Conservation (phyloP, 345 rosid genomes). For the Carallia pectinifolia region DNA sequence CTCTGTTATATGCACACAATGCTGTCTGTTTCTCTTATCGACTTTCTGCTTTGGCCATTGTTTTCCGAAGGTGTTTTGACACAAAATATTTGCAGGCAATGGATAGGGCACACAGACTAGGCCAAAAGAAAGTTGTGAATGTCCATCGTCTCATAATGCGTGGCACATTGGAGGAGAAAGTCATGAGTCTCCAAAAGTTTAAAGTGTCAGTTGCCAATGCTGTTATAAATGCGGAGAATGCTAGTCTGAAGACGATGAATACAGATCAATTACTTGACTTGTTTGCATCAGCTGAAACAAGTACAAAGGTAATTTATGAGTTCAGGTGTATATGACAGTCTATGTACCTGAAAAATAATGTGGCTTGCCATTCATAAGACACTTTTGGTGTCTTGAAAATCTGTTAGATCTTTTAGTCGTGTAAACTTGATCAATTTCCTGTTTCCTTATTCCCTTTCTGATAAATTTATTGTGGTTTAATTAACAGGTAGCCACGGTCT, state of each 20-base stretch:
- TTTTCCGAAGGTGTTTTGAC: not conserved
- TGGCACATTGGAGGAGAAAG: conserved; percentile 95
- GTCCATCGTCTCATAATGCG: conserved; percentile 99
- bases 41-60: not conserved
- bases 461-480: not conserved
- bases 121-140: conserved; percentile 90
- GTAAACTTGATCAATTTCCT: not conserved
- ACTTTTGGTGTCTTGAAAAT: not conserved
- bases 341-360: too few species aligned
- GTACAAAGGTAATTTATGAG: conserved; percentile 52
- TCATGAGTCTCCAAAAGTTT: conserved; percentile 95
- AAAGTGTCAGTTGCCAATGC: conserved; percentile 92
- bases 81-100: conserved; percentile 63
- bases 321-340: too few species aligned
- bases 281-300: conserved; percentile 76
- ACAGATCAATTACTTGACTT: conserved; percentile 97
- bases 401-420: not conserved
- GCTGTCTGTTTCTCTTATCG: not conserved
- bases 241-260: conserved; percentile 96
- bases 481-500: conserved; percentile 51
- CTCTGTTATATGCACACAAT: not conserved
- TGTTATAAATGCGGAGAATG: conserved; percentile 89
- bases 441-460: not conserved
- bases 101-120: conserved; percentile 99
- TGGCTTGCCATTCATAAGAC: not conserved